A percentile compares a stretch with the other conserved stretches of the same genome.
Conservation (phyloP, 108 stramenopile species). For the Craspedostauros australis region DNA sequence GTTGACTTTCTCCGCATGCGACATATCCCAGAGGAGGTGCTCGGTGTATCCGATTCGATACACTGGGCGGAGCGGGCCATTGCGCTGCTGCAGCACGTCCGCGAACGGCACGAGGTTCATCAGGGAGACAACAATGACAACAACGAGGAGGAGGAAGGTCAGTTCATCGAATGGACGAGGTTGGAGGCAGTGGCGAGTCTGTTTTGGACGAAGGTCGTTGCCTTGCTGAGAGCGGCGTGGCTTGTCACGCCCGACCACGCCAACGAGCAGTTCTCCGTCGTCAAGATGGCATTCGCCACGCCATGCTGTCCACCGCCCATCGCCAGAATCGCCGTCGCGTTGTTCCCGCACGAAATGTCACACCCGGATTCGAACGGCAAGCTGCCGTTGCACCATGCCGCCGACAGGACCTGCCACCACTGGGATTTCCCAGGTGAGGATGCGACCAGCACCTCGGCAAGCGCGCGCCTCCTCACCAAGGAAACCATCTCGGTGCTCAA, state of each 20-base stretch:
- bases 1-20: slow-evolving; percentile 76
- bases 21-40: slow-evolving; percentile 57
- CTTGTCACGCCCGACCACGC: not conserved
- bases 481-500: slow-evolving; percentile 44
- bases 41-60: slow-evolving; percentile 30
- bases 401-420: slow-evolving; percentile 39
- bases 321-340: slow-evolving; percentile 32
- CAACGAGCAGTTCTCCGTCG: slow-evolving; percentile 8
- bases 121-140: slow-evolving; percentile 9
- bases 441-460: slow-evolving; percentile 15
- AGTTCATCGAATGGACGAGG: slow-evolving; percentile 14
- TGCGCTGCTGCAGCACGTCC: slow-evolving; percentile 30
- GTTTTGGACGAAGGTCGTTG: slow-evolving; percentile 55
- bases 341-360: slow-evolving; percentile 49
- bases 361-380: slow-evolving; percentile 34
- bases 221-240: slow-evolving; percentile 31
- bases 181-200: slow-evolving; percentile 28
- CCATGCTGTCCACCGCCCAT: slow-evolving; percentile 52
- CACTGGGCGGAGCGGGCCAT: slow-evolving; percentile 33
- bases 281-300: slow-evolving; percentile 44
- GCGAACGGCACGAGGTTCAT: slow-evolving; percentile 25
- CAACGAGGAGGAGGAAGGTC: slow-evolving; percentile 6
- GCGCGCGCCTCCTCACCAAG: slow-evolving; percentile 23
- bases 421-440: slow-evolving; percentile 49
- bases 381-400: slow-evolving; percentile 59